phyloP scores from a whole-genome alignment of 108 stramenopile genomes.

The Cyclotella baltica region DNA sequence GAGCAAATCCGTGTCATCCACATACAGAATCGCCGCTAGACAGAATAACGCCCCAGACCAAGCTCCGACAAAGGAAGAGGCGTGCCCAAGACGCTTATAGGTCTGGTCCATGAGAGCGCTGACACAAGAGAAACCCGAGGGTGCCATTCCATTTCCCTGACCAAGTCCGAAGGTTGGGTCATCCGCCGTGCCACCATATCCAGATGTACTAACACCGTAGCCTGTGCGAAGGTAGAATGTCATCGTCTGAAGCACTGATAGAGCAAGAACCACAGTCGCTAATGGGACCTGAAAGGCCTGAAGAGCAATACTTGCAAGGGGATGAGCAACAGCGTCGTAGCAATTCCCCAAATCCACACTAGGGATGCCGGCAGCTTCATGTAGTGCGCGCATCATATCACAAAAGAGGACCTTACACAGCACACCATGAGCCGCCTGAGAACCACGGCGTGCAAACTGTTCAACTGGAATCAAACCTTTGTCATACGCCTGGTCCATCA shows the following conservation, averaged over 20 bases:
- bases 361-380: background rate
- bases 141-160: conserved; percentile 24
- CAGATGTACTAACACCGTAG: background rate
- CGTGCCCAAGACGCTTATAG: conserved; percentile 8
- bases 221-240: conserved; percentile 9
- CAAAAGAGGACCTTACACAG: background rate
- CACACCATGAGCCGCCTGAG: background rate
- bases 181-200: background rate
- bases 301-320: conserved; percentile 8
- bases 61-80: background rate
- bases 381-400: conserved; percentile 7
- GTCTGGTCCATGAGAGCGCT: conserved; percentile 2
- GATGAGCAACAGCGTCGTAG: conserved; percentile 29
- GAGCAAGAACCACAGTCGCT: background rate
- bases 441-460: conserved; percentile 7
- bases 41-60: background rate
- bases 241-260: conserved; percentile 13
- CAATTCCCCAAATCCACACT: conserved; percentile 20
- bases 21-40: conserved; percentile 5
- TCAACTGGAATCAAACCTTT: background rate
- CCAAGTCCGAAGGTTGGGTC: conserved; percentile 7
- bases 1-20: conserved; percentile 26
- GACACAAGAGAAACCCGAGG: conserved; percentile 1
- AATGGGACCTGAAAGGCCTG: background rate
- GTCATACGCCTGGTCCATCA: conserved; percentile 4